A percentile compares a stretch with the other conserved stretches of the same genome.
These are phyloP conservation scores for Gossypium gossypioides DNA, from an alignment of 441 rosid species.

Conservation along the genomic window DNA sequence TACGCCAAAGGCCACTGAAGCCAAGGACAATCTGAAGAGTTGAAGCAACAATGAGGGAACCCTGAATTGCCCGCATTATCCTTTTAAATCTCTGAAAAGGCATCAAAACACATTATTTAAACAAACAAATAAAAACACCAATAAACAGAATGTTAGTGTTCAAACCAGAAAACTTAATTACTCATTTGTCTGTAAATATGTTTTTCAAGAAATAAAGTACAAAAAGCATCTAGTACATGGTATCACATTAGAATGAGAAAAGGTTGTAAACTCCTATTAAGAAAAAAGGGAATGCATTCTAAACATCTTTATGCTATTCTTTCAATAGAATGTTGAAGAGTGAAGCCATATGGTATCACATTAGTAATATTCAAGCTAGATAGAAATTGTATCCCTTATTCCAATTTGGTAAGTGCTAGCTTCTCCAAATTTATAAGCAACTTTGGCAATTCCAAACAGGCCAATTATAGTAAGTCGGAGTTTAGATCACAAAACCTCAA, in stretches of 20 bases:
- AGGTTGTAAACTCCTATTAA: not conserved
- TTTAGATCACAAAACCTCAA: conserved; percentile 46
- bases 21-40: conserved; percentile 92
- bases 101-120: conserved; percentile 12
- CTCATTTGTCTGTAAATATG: not conserved
- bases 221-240: not conserved
- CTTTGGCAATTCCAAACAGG: not conserved
- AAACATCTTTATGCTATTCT: not conserved
- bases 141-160: not conserved
- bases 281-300: not conserved
- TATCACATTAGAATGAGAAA: not conserved
- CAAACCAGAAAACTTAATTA: not conserved
- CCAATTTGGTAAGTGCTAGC: not conserved
- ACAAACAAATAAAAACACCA: not conserved
- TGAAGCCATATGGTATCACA: not conserved
- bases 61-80: conserved; percentile 89
- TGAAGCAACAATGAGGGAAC: conserved; percentile 84
- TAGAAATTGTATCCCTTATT: not conserved
- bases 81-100: conserved; percentile 57
- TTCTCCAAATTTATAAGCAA: not conserved
- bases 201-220: not conserved
- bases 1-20: conserved; percentile 97
- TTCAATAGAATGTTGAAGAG: not conserved
- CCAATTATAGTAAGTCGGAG: conserved; percentile 10
- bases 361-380: not conserved